Evolutionary conservation across 495 filamentous ascomycete species (phyloP), one percentile per base, ranked within the genome.

Genomic region (Penicillium nucicola): DNA sequence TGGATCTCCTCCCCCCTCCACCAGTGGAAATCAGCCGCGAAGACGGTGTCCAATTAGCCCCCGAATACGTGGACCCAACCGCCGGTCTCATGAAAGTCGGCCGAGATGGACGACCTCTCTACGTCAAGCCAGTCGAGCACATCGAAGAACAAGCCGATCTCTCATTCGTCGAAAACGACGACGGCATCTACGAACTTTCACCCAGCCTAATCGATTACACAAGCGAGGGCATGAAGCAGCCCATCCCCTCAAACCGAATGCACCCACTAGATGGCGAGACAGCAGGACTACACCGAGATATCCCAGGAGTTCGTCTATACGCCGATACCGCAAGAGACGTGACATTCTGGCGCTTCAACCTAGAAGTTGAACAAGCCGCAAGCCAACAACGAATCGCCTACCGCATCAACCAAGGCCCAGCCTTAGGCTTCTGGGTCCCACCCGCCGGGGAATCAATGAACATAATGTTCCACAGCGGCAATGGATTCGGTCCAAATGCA

Each of bases 391-490:
- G 91, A 38, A 87, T 98, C 57, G 95, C 92, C 0, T 98, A 98
- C 62, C 85, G 93, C 41, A 95, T 98, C 70, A 98, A 98, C 64
- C 79, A 83, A 52, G 93, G 91, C 4, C 91, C 92, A 6, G 84
- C 90, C 12, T 80, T 92, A 20, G 87, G 84, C 9, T 98, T 98
- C 68, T 98, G 93, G 93, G 90, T 98, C 1, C 93, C 93, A 9
- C 88, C 87, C 43, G 78, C 75, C 42, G 87, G 84, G 18, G 80
- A 96, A 69, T 80, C 87, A 7, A 97, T 98, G 95, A 96, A 97
- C 70, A 89, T 95, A 58, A 95, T 97, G 90, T 97, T 95, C 71
- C 81, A 97, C 75, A 92, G 85, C 64, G 95, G 95, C 76, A 98
- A 98, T 67, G 93, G 95, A 34, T 97, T 98, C 72, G 90, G 87